Base-by-base conservation (phyloP, 768 basidiomycete genomes). In the Lepiota brunneoincarnata region DNA sequence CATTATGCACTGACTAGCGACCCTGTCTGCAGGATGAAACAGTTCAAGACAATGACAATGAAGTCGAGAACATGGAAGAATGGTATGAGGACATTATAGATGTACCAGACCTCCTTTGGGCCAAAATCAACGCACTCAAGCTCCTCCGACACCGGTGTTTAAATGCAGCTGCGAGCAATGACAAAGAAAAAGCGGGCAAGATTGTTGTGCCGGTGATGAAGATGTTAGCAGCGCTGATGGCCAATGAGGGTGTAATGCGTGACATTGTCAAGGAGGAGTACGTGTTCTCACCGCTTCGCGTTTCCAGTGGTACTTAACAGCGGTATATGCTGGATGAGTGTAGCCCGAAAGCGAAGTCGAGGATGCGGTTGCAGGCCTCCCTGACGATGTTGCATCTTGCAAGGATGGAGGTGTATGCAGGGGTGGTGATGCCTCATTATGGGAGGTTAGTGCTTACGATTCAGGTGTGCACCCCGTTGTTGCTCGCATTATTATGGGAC, bases 281-380 rank as follows among this genome's bases (percentile, higher is more conserved):
- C 43, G 73, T 67, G 66, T 35, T 20, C 26, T 4, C 46, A 17
- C 7, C 4, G 3, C 26, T 10, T 26, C 38, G 23, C 6, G 2
- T 41, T 5, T 7, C 11, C 15, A 3, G n/a, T 21, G 42, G 21
- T 5, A 26, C 31, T 3, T 4, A 26, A 14, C 1, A 15, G 39
- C 23, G 34, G 31, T 44, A n/a, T 35, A 18, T n/a, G 4, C 49
- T 10, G 5, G 12, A 9, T 28, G 18, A 20, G 31, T 37, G 41
- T 49, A 87, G 87, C 59, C 75, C 78, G 2, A 76, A 77, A 68
- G 81, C 83, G 34, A 84, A 84, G 64, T 82, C 89, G 3, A 84
- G 93, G 15, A 75, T 98, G 71, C 82, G 96, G 26, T 71, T 98
- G 6, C 86, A 91, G 63, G 92, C 94, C 4, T 88, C 88, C 0